Base-by-base conservation (phyloP, 2,329 filamentous ascomycete species). In the Colletotrichum lupini region DNA sequence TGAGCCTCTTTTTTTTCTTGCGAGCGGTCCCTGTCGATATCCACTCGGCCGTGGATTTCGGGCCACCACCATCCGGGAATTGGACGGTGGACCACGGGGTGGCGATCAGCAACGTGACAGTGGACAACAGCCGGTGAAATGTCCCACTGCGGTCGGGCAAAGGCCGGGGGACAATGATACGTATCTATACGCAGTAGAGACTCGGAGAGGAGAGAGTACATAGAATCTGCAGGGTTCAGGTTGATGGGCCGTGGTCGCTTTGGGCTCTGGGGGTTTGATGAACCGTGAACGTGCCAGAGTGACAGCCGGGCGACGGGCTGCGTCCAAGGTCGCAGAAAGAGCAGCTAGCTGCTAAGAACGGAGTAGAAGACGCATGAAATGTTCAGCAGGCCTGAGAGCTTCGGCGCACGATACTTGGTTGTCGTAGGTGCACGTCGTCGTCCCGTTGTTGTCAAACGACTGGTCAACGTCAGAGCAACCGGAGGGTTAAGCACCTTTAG, bases 51-150 rank as follows among this genome's bases (percentile, higher is more conserved):
- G 56, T 71, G 67, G 67, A 61, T 22, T 71, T 42, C 67, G 61
- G 67, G 61, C 61, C 67, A 71, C 49, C 19, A 19, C 56, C 35
- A 71, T 66, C 61, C 71, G 71, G 60, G 46, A 58, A 52, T 65
- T 66, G 56, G 61, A 32, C 26, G 24, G 71, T 73, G 67, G 71
- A 37, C 42, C 62, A 73, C 71, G 71, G 71, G 67, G 71, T 73
- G 61, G 67, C 71, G 71, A 73, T 73, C 71, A 61, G 42, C 67
- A 71, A 62, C 56, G 67, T 62, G 61, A 71, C 71, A 70, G 55
- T 65, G 55, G 26, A 53, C 53, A 16, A 68, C 66, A 73, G 67
- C 71, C 67, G 67, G 37, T 56, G 30, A 26, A 56, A 56, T 28
- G 46, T 60, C 49, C 67, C 71, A 57, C 52, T 57, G 35, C 28